Conservation (phyloP, 495 filamentous ascomycete species). For the Xylaria venustula region DNA sequence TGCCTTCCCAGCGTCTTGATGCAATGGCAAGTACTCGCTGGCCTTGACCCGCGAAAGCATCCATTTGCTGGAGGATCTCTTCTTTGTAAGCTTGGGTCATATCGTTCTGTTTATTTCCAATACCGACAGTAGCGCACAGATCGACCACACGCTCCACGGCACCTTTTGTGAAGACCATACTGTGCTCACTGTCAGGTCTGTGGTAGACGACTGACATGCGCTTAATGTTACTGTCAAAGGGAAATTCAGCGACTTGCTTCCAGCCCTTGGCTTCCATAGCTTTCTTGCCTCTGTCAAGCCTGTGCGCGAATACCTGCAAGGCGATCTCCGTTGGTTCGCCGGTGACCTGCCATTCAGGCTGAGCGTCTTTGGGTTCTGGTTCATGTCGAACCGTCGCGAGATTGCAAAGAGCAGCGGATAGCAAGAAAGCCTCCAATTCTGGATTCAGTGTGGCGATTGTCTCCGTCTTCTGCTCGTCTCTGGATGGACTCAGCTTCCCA, state of each 20-base stretch:
- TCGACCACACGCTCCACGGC: conserved; percentile 79
- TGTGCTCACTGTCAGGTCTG: conserved; percentile 28
- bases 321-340: conserved; percentile 86
- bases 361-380: conserved; percentile 30
- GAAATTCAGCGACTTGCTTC: conserved; percentile 69
- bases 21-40: conserved; percentile 78
- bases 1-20: conserved; percentile 46
- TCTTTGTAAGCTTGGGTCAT: conserved; percentile 61
- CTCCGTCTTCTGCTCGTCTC: conserved; percentile 23
- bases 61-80: conserved; percentile 63
- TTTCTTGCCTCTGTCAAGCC: conserved; percentile 63
- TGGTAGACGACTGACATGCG: conserved; percentile 78
- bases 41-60: conserved; percentile 68
- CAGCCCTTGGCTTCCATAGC: conserved; percentile 54
- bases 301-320: conserved; percentile 72
- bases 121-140: conserved; percentile 61
- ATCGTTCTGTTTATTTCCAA: conserved; percentile 46
- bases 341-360: conserved; percentile 62
- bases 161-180: conserved; percentile 72
- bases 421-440: conserved; percentile 62
- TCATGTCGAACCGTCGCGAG: conserved; percentile 65
- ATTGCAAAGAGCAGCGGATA: conserved; percentile 76
- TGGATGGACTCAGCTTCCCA: conserved; percentile 35
- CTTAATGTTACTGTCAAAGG: conserved; percentile 80
- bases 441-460: conserved; percentile 37